phyloP scores from a whole-genome alignment of 805 yeast genomes.

The Pichia cabralensis region DNA sequence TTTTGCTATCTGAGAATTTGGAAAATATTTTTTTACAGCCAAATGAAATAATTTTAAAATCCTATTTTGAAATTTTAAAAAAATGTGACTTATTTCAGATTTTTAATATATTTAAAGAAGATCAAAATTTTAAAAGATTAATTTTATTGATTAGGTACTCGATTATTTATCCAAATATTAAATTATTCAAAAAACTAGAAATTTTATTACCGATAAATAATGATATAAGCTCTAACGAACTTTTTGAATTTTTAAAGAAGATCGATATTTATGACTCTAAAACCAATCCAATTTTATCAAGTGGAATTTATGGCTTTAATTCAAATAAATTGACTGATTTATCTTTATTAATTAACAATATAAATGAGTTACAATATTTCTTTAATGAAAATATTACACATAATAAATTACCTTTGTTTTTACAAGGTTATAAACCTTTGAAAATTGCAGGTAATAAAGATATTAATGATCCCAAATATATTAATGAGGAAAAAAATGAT shows the following conservation, averaged over 20 bases:
- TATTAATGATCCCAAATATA: background rate
- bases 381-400: background rate
- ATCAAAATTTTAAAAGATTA: constrained; percentile 13
- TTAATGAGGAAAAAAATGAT: background rate
- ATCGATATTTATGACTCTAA: constrained; percentile 11
- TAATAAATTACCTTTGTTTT: constrained; percentile 3
- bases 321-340: constrained; percentile 1
- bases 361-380: constrained; percentile 7
- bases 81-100: constrained; percentile 11
- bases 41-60: constrained; percentile 3
- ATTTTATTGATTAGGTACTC: constrained; percentile 21
- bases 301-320: constrained; percentile 17
- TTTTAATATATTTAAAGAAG: constrained; percentile 11
- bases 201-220: constrained; percentile 7
- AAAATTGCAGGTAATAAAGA: background rate
- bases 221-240: constrained; percentile 6
- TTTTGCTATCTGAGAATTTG: constrained; percentile 14
- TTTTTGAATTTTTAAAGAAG: constrained; percentile 11
- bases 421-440: constrained; percentile 4
- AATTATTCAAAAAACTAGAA: constrained; percentile 11
- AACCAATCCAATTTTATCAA: constrained; percentile 21
- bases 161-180: constrained; percentile 25
- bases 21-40: constrained; percentile 12
- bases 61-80: constrained; percentile 13
- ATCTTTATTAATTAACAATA: background rate